Evolutionary conservation across 2,329 filamentous ascomycete genomes (phyloP).

Genomic region (Talaromyces sp.): DNA sequence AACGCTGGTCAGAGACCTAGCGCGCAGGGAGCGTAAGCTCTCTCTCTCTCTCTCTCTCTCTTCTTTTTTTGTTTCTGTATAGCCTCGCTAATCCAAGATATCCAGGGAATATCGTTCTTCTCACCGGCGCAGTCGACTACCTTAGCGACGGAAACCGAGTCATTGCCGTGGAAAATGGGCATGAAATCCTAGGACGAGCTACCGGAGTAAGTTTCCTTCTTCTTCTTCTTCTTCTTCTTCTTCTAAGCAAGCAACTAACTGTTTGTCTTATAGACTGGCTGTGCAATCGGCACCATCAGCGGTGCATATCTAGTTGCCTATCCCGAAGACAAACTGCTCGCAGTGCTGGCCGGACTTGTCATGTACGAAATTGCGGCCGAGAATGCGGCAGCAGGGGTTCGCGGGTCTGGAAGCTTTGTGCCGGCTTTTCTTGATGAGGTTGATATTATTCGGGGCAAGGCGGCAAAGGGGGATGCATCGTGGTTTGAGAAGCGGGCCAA

Average conservation of each 20-base stretch:
- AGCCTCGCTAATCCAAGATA: not conserved
- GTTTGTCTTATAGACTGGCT: constrained; percentile 57
- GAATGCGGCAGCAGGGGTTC: constrained; percentile 58
- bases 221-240: too few species aligned
- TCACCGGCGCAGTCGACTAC: constrained; percentile 76
- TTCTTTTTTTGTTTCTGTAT: constrained; percentile 15
- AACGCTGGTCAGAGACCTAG: constrained; percentile 60
- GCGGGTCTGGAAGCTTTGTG: constrained; percentile 80
- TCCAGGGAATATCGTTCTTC: constrained; percentile 61
- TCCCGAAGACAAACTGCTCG: constrained; percentile 60
- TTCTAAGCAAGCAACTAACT: too few species aligned
- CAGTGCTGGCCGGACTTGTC: constrained; percentile 66
- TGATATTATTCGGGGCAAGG: constrained; percentile 37
- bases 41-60: too few species aligned
- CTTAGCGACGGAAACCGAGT: constrained; percentile 68
- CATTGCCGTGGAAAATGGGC: constrained; percentile 68
- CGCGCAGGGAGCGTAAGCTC: constrained; percentile 53
- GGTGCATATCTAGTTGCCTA: constrained; percentile 67
- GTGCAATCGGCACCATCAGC: constrained; percentile 75
- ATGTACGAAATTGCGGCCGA: constrained; percentile 77
- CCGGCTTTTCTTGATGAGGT: constrained; percentile 76
- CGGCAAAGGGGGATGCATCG: constrained; percentile 25
- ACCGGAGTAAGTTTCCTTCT: constrained; percentile 32
- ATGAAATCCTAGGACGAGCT: constrained; percentile 49
- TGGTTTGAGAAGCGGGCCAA: constrained; percentile 34